Base-by-base conservation (phyloP, 2,329 filamentous ascomycete genomes). In the Penicillium psychrosexuale region DNA sequence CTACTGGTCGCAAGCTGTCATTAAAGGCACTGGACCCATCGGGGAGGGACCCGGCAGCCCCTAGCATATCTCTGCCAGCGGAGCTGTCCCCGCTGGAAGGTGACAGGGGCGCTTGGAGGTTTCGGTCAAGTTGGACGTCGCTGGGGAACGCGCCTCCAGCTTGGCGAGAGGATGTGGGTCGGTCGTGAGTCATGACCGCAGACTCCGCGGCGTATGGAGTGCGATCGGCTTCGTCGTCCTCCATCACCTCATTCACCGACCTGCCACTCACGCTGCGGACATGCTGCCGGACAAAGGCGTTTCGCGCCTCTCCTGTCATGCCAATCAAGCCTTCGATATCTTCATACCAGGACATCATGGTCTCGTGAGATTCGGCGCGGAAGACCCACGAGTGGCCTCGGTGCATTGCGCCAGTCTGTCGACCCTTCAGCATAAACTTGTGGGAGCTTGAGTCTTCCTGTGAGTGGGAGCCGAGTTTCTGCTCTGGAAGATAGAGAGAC, bases 381-480 rank as follows among this genome's bases (percentile, higher is more conserved):
- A 87, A 87, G 9, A 87, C 83, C 84, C 84, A 87, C 37, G 83
- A 83, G 68, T 87, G 84, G 33, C 84, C 84, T 59, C 92, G 89
- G 73, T 97, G 94, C 85, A 97, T 90, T 4, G 88, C 80, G 49
- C 94, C 93, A 5, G 91, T 94, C 75, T 97, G 93, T 57, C 92
- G 89, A 42, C 94, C 94, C 75, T 97, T 99, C 67, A 99, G 86
- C 73, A 97, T 91, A 72, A 99, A 99, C 72, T 99, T 99, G 78
- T 96, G 93, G 38, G 91, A 97, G 12, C 88, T 90, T 12, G 90
- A 92, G 46, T 85, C 87, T 56, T 86, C 84, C 57, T 85, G 83
- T 9, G 93, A 97, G 70, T 95, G 91, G 34, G 92, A 95, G 36
- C 94, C 94, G 54, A 99, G 82, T 72, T 96, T 97, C 75, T 97